Evolutionary conservation across 2,329 filamentous ascomycete genomes (phyloP).

Genomic region (Fusarium cicatricum): DNA sequence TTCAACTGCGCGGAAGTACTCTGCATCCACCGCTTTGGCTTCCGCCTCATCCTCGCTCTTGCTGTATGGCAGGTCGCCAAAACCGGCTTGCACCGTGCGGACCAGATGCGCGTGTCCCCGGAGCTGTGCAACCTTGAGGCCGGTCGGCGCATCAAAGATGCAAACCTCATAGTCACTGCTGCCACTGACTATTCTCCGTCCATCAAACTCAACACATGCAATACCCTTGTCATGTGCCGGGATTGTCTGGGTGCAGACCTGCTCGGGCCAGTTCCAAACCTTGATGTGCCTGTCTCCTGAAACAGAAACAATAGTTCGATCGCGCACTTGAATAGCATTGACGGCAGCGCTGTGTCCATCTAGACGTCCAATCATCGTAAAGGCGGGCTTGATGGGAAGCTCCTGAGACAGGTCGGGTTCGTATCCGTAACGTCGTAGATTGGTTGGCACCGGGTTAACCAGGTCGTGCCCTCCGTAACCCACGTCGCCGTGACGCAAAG

Average conservation of each 20-base stretch:
- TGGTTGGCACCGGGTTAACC: constrained; percentile 62
- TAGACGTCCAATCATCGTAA: constrained; percentile 79
- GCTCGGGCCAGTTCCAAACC: constrained; percentile 89
- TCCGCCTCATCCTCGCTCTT: constrained; percentile 76
- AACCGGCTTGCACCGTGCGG: constrained; percentile 92
- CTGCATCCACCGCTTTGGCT: constrained; percentile 75
- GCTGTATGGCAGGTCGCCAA: constrained; percentile 86
- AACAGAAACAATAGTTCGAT: constrained; percentile 88
- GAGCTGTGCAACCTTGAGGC: constrained; percentile 88
- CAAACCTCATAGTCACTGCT: constrained; percentile 97
- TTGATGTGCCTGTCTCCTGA: constrained; percentile 95
- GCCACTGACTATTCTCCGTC: constrained; percentile 90
- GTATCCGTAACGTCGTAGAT: constrained; percentile 63
- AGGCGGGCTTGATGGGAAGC: constrained; percentile 67
- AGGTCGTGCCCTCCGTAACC: constrained; percentile 57
- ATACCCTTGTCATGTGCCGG: constrained; percentile 94
- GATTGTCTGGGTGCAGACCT: constrained; percentile 78
- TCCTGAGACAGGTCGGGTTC: constrained; percentile 56
- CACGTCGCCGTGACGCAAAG: constrained; percentile 67
- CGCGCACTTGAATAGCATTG: constrained; percentile 92
- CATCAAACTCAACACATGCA: constrained; percentile 96
- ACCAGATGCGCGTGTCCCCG: constrained; percentile 85
- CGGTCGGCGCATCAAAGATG: constrained; percentile 88
- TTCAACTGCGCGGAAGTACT: constrained; percentile 71
- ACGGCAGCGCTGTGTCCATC: constrained; percentile 91